Evolutionary conservation across 139 green algal genomes (phyloP).

Genomic region (Micractinium sp.): DNA sequence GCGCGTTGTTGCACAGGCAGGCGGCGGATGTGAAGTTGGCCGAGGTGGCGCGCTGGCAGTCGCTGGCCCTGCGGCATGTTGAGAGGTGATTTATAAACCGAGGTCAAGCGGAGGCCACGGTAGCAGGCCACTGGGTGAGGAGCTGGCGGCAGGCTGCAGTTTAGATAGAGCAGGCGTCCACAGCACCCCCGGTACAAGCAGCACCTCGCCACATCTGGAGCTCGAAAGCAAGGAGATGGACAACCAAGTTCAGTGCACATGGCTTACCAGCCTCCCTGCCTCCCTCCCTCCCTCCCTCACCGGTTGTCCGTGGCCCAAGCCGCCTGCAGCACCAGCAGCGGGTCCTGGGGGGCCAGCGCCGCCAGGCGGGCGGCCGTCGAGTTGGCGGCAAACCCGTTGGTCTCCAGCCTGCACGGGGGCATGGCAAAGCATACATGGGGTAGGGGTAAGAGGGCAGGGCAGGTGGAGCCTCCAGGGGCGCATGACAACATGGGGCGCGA

Average conservation of each 20-base stretch:
- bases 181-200: background rate
- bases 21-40: background rate
- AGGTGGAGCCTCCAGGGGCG: background rate
- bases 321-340: background rate
- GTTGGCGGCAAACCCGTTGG: slow-evolving; percentile 19
- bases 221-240: no score
- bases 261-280: no score
- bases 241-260: no score
- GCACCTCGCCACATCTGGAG: background rate
- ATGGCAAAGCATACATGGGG: no score
- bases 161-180: background rate
- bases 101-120: background rate
- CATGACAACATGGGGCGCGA: background rate
- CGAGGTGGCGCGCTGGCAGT: slow-evolving; percentile 23
- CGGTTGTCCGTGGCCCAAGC: background rate
- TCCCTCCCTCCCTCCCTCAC: background rate
- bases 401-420: slow-evolving; percentile 5
- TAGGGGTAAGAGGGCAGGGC: background rate
- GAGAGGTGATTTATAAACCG: background rate
- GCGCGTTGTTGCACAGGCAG: slow-evolving; percentile 22
- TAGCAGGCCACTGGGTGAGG: background rate
- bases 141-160: background rate
- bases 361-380: background rate
- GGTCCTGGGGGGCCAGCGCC: background rate
- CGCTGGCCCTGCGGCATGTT: background rate